These are phyloP conservation scores for Pseudogymnoascus sp. DNA, from an alignment of 2,329 filamentous ascomycete genomes.

Conservation along the genomic window DNA sequence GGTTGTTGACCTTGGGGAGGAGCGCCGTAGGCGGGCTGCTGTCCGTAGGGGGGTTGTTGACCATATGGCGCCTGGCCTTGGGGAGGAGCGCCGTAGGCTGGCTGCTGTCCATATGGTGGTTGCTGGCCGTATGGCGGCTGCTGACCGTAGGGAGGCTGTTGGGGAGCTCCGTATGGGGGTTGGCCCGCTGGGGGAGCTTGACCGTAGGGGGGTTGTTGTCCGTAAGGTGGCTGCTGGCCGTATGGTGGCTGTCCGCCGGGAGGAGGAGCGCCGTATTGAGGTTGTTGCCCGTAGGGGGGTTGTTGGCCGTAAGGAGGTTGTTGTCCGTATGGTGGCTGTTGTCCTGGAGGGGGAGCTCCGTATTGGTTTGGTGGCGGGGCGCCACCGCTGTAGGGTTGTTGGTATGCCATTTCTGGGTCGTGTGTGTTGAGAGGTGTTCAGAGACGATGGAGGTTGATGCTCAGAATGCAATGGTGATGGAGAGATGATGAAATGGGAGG, in stretches of 20 bases:
- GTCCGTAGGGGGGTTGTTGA: not conserved
- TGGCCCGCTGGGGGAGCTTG: conserved; percentile 14
- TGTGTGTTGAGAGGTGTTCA: not conserved
- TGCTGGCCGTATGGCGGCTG: conserved; percentile 11
- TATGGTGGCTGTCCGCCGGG: not conserved
- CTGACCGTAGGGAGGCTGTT: not conserved
- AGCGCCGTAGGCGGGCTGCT: conserved; percentile 12
- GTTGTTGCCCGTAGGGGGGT: conserved; percentile 14
- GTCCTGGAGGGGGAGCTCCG: conserved; percentile 16
- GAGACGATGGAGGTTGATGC: not conserved
- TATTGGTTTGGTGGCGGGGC: conserved; percentile 11
- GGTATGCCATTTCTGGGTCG: conserved; percentile 16
- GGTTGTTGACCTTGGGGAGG: conserved; percentile 11
- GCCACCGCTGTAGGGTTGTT: conserved; percentile 15
- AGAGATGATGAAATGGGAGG: not conserved
- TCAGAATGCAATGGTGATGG: not conserved
- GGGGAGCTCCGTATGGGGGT: conserved; percentile 11
- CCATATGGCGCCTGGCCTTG: conserved; percentile 14
- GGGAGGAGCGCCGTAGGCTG: conserved; percentile 10
- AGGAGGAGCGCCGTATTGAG: not conserved
- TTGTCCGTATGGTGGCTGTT: conserved; percentile 16
- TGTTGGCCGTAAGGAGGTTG: conserved; percentile 14
- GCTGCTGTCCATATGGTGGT: conserved; percentile 2
- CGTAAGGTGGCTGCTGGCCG: not conserved
- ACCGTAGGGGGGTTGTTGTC: conserved; percentile 15